Conservation (phyloP, 1,139 yeast genomes). For the Hansenula lynferdii region DNA sequence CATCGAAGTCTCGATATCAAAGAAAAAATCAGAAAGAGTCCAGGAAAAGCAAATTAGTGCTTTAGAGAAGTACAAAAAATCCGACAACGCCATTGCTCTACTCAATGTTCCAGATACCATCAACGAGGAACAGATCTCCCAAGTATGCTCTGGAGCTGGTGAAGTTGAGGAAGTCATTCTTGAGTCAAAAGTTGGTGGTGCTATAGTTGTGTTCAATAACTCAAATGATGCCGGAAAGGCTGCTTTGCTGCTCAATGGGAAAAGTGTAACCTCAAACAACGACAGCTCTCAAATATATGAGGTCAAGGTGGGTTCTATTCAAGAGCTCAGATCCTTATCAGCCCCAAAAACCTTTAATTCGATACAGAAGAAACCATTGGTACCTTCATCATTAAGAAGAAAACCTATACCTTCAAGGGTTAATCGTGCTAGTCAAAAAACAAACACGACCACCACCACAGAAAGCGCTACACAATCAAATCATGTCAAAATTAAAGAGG, state of each 20-base stretch:
- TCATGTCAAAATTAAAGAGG: slow-evolving; percentile 1
- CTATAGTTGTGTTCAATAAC: slow-evolving; percentile 46
- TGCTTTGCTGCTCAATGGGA: slow-evolving; percentile 42
- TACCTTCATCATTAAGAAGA: slow-evolving; percentile 24
- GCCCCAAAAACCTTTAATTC: not conserved
- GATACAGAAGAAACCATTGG: slow-evolving; percentile 7
- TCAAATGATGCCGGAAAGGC: slow-evolving; percentile 55
- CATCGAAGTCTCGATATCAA: slow-evolving; percentile 40
- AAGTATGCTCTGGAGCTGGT: slow-evolving; percentile 33
- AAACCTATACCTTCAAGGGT: not conserved
- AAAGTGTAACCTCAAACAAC: slow-evolving; percentile 18
- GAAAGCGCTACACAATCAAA: not conserved
- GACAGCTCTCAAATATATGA: slow-evolving; percentile 24
- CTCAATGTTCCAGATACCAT: slow-evolving; percentile 43
- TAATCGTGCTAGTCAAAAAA: not conserved
- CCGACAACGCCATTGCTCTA: slow-evolving; percentile 36
- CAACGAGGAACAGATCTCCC: slow-evolving; percentile 36
- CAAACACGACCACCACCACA: not conserved
- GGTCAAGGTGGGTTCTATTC: slow-evolving; percentile 30
- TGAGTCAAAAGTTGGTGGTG: slow-evolving; percentile 45
- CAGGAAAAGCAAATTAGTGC: slow-evolving; percentile 25
- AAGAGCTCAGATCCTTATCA: slow-evolving; percentile 25
- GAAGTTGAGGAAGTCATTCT: slow-evolving; percentile 38
- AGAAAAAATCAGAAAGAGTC: slow-evolving; percentile 28
- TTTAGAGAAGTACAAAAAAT: slow-evolving; percentile 17